A percentile compares a stretch with the other conserved stretches of the same genome.
Conservation (phyloP, 2,329 filamentous ascomycete species). For the Aspergillus glaucus region DNA sequence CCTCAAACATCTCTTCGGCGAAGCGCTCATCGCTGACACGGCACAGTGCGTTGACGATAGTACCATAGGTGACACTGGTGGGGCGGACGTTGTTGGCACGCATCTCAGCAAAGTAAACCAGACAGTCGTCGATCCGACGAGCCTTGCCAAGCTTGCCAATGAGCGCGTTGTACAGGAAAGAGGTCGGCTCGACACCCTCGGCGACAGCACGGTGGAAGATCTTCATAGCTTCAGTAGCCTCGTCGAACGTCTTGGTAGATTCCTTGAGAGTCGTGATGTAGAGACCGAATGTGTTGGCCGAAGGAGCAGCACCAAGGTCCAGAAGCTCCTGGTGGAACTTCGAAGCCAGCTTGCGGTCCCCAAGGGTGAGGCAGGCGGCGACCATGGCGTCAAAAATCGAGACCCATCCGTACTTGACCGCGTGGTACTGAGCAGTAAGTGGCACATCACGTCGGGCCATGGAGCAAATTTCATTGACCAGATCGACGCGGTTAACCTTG, state of each 20-base stretch:
- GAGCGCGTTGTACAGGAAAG: constrained; percentile 95
- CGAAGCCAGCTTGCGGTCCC: constrained; percentile 72
- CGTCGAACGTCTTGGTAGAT: constrained; percentile 94
- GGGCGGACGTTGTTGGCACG: constrained; percentile 84
- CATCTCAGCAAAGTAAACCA: constrained; percentile 99
- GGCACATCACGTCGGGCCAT: constrained; percentile 90
- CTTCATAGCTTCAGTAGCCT: constrained; percentile 92
- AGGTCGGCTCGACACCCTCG: constrained; percentile 91
- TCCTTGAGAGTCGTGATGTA: constrained; percentile 99
- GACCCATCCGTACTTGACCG: constrained; percentile 92
- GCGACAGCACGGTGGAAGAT: constrained; percentile 92
- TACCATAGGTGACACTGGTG: constrained; percentile 96
- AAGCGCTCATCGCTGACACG: constrained; percentile 97
- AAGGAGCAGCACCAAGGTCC: constrained; percentile 83
- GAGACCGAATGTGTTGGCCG: constrained; percentile 93
- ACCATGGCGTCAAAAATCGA: constrained; percentile 96
- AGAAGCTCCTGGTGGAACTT: constrained; percentile 88
- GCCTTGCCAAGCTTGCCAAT: constrained; percentile 98
- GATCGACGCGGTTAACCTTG: constrained; percentile 71
- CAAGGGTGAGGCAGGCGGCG: constrained; percentile 77
- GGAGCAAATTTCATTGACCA: constrained; percentile 78
- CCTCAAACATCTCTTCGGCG: constrained; percentile 94
- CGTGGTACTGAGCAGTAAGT: constrained; percentile 71
- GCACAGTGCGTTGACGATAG: constrained; percentile 94
- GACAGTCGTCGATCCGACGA: constrained; percentile 92